Conservation (phyloP, 371 early-diverging fungal species). For the Rhizopus arrhizus region DNA sequence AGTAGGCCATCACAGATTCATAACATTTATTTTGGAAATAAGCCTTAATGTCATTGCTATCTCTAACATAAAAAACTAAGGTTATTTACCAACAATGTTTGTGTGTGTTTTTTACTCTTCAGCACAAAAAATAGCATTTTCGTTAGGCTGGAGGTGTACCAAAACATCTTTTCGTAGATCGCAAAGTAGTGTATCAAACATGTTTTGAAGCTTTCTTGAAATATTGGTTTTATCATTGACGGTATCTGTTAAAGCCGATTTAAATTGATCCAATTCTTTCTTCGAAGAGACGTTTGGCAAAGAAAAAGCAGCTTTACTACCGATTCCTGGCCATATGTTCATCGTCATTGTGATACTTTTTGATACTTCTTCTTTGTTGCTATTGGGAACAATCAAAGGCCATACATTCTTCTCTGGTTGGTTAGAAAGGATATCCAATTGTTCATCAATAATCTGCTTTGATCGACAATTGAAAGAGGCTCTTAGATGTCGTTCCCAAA, state of each 20-base stretch:
- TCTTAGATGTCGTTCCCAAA: conserved; percentile 48
- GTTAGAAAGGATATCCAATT: conserved; percentile 30
- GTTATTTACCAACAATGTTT: no score
- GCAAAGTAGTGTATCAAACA: conserved; percentile 28
- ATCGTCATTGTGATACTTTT: conserved; percentile 15
- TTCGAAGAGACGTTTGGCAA: conserved; percentile 34
- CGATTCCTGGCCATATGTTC: conserved; percentile 23
- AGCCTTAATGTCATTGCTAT: conserved; percentile 26
- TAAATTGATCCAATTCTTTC: conserved; percentile 32
- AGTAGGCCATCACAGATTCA: conserved; percentile 22
- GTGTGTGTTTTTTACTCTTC: conserved; percentile 22
- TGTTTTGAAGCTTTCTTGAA: conserved; percentile 20
- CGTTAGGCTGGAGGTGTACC: conserved; percentile 15
- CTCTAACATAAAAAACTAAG: conserved; percentile 13
- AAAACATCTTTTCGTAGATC: conserved; percentile 29
- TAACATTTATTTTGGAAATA: conserved; percentile 37
- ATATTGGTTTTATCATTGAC: conserved; percentile 29
- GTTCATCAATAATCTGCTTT: conserved; percentile 36
- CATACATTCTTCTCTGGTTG: conserved; percentile 44
- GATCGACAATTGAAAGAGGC: conserved; percentile 39
- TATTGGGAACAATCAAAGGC: conserved; percentile 30
- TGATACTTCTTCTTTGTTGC: conserved; percentile 7
- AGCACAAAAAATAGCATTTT: conserved; percentile 25
- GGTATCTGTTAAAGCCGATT: conserved; percentile 27
- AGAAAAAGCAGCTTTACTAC: conserved; percentile 11